Conservation (phyloP, 345 rosid species). For the Boechera retrofracta region DNA sequence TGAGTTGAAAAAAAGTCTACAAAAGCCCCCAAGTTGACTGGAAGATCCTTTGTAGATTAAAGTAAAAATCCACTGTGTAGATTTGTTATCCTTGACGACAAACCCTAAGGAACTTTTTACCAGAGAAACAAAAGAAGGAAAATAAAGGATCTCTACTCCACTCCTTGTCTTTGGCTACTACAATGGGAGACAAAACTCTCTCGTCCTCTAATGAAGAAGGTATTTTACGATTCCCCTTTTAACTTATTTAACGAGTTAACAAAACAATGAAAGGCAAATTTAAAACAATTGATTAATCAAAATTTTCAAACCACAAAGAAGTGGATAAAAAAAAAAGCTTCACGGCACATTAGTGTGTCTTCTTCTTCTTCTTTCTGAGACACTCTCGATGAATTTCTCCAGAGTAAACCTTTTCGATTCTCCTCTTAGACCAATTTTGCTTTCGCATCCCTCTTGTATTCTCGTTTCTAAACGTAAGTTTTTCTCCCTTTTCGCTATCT, state of each 20-base stretch:
- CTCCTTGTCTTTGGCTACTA: too few relatives aligned
- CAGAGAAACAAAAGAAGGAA: too few relatives aligned
- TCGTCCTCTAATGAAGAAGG: background rate
- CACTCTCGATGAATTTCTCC: conserved; percentile 34
- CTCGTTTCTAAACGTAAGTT: conserved; percentile 33
- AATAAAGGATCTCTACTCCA: too few relatives aligned
- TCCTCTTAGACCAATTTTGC: conserved; percentile 34
- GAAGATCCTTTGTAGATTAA: too few relatives aligned
- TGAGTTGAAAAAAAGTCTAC: too few relatives aligned
- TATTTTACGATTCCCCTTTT: background rate
- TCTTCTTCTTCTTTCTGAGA: conserved; percentile 16
- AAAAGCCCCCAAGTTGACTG: too few relatives aligned
- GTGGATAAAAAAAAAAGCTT: background rate
- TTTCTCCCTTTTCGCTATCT: background rate
- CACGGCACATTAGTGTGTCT: background rate
- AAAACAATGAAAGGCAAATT: too few relatives aligned
- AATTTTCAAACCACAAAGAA: background rate
- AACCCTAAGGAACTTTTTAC: too few relatives aligned
- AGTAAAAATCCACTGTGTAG: too few relatives aligned
- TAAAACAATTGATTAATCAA: background rate
- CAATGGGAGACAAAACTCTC: too few relatives aligned
- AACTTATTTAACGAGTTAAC: too few relatives aligned
- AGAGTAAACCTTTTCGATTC: conserved; percentile 27
- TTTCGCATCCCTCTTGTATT: conserved; percentile 26
- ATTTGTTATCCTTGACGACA: too few relatives aligned